Base-by-base conservation (phyloP, 1,284 basidiomycete species). In the Heliocybe sulcata region DNA sequence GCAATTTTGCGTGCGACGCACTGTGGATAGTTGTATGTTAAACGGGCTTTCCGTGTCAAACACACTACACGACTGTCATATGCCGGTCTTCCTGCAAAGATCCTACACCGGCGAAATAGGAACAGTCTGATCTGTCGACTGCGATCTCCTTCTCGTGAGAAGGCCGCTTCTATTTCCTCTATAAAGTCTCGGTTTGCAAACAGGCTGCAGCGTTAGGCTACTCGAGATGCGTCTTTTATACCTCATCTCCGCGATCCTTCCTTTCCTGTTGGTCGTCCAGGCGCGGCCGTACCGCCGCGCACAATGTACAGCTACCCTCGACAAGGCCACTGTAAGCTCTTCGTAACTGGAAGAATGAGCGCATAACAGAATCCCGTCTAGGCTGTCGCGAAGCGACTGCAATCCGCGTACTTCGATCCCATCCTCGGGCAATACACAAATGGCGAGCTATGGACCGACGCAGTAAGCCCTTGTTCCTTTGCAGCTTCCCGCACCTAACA, bases 371-470 rank as follows among this genome's bases (percentile, higher is more conserved):
- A 6, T 42, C 16, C 19, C 38, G n/a, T n/a, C 12, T 49, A 80
- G 77, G 56, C 57, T 22, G 74, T 79, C 25, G 77, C 74, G 16
- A 60, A 64, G 25, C 67, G 67, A 22, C 64, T 80, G 23, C 76
- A 79, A 62, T 63, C 59, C 19, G 65, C 72, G 48, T 80, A 75
- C 59, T 80, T 70, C 63, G n/a, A 42, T 16, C 6, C 38, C 38
- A 16, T n/a, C 3, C 67, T 56, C 31, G 76, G 77, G 0, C 63
- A 69, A 54, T 79, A 76, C 56, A 77, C 59, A 26, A 67, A 68
- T 23, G 78, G 77, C 20, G 70, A 72, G 14, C 67, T 78, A 16
- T 81, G 78, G 79, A 80, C 77, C 2, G 76, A 80, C 58, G 72
- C 77, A 2, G 78, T 80, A 55, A 26, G 72, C 54, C 23, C 38